A percentile compares a stretch with the other conserved stretches of the same genome.
phyloP scores from a whole-genome alignment of 2,329 filamentous ascomycete genomes.

The Hypoxylon sp. region DNA sequence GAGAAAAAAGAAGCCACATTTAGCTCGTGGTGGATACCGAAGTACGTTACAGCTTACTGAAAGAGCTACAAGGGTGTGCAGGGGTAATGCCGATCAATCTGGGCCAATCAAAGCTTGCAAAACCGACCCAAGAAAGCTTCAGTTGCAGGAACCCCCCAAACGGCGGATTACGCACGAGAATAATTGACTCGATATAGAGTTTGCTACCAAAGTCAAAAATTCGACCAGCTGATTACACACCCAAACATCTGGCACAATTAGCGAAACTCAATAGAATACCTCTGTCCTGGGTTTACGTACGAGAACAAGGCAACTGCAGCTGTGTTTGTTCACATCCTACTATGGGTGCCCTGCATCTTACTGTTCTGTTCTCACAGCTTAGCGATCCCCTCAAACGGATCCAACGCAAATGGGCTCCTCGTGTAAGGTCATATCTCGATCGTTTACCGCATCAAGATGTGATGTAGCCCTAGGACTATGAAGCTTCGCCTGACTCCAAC shows the following conservation, averaged over 20 bases:
- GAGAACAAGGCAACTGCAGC: not conserved
- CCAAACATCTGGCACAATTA: slow-evolving; percentile 1
- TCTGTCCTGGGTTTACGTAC: slow-evolving; percentile 1
- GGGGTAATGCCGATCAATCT: slow-evolving; percentile 14
- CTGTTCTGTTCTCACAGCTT: not conserved
- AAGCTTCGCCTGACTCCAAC: not conserved
- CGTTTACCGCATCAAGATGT: not conserved
- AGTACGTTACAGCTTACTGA: slow-evolving; percentile 4
- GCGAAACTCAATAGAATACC: not conserved
- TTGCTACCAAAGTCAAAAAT: slow-evolving; percentile 17
- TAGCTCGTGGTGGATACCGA: slow-evolving; percentile 19
- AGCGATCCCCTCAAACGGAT: not conserved
- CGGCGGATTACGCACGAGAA: slow-evolving; percentile 1
- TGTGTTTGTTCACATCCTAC: slow-evolving; percentile 13
- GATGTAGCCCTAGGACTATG: not conserved
- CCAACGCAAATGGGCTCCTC: not conserved
- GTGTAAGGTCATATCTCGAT: not conserved
- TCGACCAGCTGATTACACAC: slow-evolving; percentile 1
- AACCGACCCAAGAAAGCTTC: slow-evolving; percentile 26
- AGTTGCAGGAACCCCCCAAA: slow-evolving; percentile 19
- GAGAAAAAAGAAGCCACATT: slow-evolving; percentile 31
- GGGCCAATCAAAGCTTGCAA: slow-evolving; percentile 25
- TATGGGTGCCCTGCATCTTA: not conserved
- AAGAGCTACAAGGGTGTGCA: slow-evolving; percentile 6
- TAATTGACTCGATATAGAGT: not conserved